phyloP scores from a whole-genome alignment of 805 yeast species.

The Suhomyces pyralidae region DNA sequence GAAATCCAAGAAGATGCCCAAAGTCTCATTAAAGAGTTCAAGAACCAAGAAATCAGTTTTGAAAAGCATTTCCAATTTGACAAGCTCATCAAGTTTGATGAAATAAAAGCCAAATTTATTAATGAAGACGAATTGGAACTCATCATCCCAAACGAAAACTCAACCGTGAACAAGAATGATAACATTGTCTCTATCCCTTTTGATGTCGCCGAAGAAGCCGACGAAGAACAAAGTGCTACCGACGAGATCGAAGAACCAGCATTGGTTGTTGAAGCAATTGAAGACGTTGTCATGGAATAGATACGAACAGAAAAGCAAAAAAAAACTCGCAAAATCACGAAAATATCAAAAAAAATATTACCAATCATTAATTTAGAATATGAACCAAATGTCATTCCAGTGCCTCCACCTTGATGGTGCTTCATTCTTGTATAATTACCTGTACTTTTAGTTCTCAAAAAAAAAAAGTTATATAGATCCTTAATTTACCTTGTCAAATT shows the following conservation, averaged over 20 bases:
- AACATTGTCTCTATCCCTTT: constrained; percentile 27
- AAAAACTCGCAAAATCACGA: background rate
- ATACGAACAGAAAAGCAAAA: background rate
- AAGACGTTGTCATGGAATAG: constrained; percentile 3
- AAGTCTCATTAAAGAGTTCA: constrained; percentile 35
- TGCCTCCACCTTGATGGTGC: constrained; percentile 4
- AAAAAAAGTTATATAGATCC: background rate
- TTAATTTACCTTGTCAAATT: background rate
- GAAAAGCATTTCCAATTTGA: constrained; percentile 44
- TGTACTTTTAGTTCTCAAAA: background rate
- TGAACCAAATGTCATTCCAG: background rate
- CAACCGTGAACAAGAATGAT: constrained; percentile 14
- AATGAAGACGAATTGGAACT: constrained; percentile 41
- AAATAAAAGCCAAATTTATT: constrained; percentile 37
- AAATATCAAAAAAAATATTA: background rate
- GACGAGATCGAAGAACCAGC: constrained; percentile 10
- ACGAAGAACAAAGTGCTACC: constrained; percentile 8
- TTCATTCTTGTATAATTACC: background rate
- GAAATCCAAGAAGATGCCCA: constrained; percentile 41
- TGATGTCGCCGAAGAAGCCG: constrained; percentile 7
- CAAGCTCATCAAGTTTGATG: constrained; percentile 33
- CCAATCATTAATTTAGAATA: background rate
- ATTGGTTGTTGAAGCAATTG: constrained; percentile 3
- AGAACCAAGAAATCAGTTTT: constrained; percentile 39
- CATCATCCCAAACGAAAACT: constrained; percentile 35